Evolutionary conservation across 805 yeast species (phyloP), one percentile per base, ranked within the genome.

Genomic region (Starmerella scarabaei): DNA sequence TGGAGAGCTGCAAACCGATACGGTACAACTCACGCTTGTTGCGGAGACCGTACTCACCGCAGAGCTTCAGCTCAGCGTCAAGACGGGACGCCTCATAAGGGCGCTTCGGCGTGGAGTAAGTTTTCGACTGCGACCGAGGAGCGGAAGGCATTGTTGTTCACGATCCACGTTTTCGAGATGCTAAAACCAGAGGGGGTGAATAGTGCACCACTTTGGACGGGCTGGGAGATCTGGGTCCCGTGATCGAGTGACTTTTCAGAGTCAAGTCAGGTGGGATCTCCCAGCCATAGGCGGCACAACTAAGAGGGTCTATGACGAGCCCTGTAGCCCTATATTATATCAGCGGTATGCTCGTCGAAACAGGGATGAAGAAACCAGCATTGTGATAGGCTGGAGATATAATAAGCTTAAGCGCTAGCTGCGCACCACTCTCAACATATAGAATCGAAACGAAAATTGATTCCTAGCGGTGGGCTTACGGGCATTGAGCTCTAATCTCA

Each of bases 1-100:
- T 91, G 54, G 98, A 91, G 65, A 91, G 82, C 75, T 91, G 97
- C 79, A 81, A 83, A 69, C 93, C 93, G 68, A 91, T 86, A 81
- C 98, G 85, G 93, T 91, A 91, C 70, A 91, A 84, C 75, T 91
- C 98, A 69, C 93, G 83, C 88, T 91, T 91, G 95, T 91, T 91
- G 77, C 85, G 88, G 68, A 91, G 80, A 79, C 98, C 98, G 81
- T 72, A 86, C 73, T 91, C 97, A 77, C 98, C 98, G 65, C 93
- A 96, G 66, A 91, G 82, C 75, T 91, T 88, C 70, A 91, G 82
- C 75, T 91, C 98, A 67, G 94, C 84, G 64, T 91, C 98, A 70
- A 91, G 79, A 80, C 98, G 94, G 69, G 96, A 93, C 58, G 93
- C 82, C 75, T 91, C 99, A 77, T 81, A 91, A 56, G 97, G 96